Conservation (phyloP, 139 green algal species). For the Chlorella sp. region DNA sequence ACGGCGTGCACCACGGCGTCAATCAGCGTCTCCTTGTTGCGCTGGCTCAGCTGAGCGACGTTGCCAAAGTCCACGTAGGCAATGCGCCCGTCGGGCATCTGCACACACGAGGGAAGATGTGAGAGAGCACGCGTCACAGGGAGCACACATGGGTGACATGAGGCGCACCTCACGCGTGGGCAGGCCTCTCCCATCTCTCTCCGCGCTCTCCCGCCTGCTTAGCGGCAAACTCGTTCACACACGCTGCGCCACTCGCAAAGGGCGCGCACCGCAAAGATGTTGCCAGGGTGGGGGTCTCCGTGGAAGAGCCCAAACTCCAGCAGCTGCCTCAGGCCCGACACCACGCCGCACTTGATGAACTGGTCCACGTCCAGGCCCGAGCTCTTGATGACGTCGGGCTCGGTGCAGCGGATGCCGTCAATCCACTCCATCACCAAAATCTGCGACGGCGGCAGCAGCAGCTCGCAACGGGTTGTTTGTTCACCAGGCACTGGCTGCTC, state of each 20-base stretch:
- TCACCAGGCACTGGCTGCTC: neutral
- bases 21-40: slow-evolving; percentile 82
- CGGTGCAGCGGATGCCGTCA: slow-evolving; percentile 75
- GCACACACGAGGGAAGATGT: too few species aligned
- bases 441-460: neutral
- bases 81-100: slow-evolving; percentile 90
- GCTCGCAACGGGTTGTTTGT: neutral
- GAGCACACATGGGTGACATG: neutral
- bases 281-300: slow-evolving; percentile 91
- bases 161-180: neutral
- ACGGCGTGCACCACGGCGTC: slow-evolving; percentile 98
- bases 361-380: slow-evolving; percentile 69
- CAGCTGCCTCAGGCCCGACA: slow-evolving; percentile 90
- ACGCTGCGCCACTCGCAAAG: too few species aligned
- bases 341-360: slow-evolving; percentile 92
- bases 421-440: slow-evolving; percentile 99
- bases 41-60: slow-evolving; percentile 87
- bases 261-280: slow-evolving; percentile 81
- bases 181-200: too few species aligned
- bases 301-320: slow-evolving; percentile 99
- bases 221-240: neutral
- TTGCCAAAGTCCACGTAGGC: slow-evolving; percentile 99
- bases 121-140: neutral
- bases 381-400: slow-evolving; percentile 9
- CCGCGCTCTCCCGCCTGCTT: too few species aligned